Evolutionary conservation across 2,329 filamentous ascomycete species (phyloP).

Genomic region (Penicillium sp.): DNA sequence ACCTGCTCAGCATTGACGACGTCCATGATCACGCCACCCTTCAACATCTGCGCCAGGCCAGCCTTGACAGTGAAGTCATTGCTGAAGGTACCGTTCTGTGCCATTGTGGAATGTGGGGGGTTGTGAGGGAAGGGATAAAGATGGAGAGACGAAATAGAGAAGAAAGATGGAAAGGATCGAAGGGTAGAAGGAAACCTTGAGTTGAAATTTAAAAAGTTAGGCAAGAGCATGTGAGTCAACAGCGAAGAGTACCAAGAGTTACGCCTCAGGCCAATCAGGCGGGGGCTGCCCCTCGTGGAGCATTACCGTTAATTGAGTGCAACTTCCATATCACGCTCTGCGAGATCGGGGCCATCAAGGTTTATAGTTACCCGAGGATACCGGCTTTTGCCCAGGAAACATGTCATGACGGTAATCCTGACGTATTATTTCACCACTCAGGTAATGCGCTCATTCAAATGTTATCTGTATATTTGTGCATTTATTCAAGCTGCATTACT

Average conservation of each 20-base stretch:
- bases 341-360: slow-evolving; percentile 1
- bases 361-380: slow-evolving; percentile 13
- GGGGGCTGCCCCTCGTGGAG: not conserved
- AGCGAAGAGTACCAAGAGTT: not conserved
- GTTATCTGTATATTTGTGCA: too few relatives aligned
- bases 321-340: not conserved
- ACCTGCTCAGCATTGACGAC: slow-evolving; percentile 87
- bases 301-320: not conserved
- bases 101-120: slow-evolving; percentile 31
- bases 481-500: not conserved
- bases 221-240: slow-evolving; percentile 3
- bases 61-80: slow-evolving; percentile 85
- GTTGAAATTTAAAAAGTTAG: not conserved
- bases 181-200: not conserved
- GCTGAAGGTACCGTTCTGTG: slow-evolving; percentile 35
- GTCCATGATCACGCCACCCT: slow-evolving; percentile 99
- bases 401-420: not conserved
- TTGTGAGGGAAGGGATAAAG: slow-evolving; percentile 9
- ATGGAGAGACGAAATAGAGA: slow-evolving; percentile 6
- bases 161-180: not conserved
- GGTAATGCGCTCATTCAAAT: too few relatives aligned
- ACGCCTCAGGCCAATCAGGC: slow-evolving; percentile 1
- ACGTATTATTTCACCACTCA: not conserved
- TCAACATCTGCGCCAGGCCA: slow-evolving; percentile 94
- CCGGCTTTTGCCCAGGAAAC: not conserved